Evolutionary conservation across 805 yeast genomes (phyloP).

Genomic region (Metschnikowia gelsemii): DNA sequence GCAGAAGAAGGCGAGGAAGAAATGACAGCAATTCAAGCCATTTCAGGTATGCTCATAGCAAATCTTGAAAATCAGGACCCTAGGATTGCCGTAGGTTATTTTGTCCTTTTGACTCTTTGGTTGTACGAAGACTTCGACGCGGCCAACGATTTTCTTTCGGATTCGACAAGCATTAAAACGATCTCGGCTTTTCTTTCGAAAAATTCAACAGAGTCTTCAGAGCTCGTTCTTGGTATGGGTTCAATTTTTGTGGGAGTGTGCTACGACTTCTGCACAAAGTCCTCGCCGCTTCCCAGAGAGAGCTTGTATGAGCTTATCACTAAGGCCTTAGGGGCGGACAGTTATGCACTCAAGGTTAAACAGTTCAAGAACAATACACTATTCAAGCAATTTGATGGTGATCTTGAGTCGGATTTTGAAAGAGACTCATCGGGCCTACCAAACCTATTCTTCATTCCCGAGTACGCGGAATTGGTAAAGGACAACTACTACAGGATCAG

Average conservation of each 20-base stretch:
- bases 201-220: conserved; percentile 47
- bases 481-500: conserved; percentile 68
- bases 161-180: conserved; percentile 63
- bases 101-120: conserved; percentile 74
- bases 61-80: conserved; percentile 63
- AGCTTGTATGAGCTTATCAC: conserved; percentile 62
- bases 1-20: conserved; percentile 66
- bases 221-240: conserved; percentile 69
- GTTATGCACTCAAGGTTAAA: conserved; percentile 67
- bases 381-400: conserved; percentile 53
- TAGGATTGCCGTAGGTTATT: conserved; percentile 72
- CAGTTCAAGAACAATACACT: conserved; percentile 62
- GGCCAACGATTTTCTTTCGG: conserved; percentile 71
- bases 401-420: conserved; percentile 23
- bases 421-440: conserved; percentile 88
- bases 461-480: conserved; percentile 63
- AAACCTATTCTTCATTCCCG: conserved; percentile 65
- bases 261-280: conserved; percentile 68
- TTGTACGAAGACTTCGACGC: conserved; percentile 74
- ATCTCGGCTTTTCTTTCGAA: conserved; percentile 60
- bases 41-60: conserved; percentile 70
- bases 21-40: conserved; percentile 67
- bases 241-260: conserved; percentile 69
- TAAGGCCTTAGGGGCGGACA: conserved; percentile 76
- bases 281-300: conserved; percentile 61